Evolutionary conservation across 192 early-diverging fungal species (phyloP).

Genomic region (Gonapodya prolifera): DNA sequence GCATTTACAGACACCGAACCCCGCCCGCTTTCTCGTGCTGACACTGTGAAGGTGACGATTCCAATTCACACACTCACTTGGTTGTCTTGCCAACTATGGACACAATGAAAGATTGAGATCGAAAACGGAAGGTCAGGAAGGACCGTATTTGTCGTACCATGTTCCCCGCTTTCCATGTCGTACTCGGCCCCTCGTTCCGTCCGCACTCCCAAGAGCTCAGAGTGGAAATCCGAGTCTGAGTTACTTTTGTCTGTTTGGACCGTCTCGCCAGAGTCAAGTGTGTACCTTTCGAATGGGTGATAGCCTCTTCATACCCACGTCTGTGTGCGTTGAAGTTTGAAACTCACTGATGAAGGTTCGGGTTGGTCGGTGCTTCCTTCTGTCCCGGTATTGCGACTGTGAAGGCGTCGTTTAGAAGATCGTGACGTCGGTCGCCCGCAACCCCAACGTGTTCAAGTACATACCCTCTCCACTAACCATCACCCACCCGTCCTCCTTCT

Average conservation of each 20-base stretch:
- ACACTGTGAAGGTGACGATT: too few species aligned
- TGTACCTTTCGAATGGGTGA: too few species aligned
- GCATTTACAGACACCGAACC: too few species aligned
- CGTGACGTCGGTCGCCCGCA: not conserved
- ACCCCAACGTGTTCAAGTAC: not conserved
- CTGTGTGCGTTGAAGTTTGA: not conserved
- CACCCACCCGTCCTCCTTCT: not conserved
- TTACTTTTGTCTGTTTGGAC: not conserved
- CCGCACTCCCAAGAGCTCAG: not conserved
- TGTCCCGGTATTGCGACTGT: not conserved
- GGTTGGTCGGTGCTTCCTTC: not conserved
- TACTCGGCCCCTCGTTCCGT: not conserved
- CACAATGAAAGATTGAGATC: too few species aligned
- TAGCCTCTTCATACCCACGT: too few species aligned
- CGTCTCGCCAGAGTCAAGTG: not conserved
- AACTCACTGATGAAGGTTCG: not conserved
- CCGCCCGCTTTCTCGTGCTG: too few species aligned
- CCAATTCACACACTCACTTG: too few species aligned
- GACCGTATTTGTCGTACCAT: too few species aligned
- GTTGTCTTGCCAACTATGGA: too few species aligned
- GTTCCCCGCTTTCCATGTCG: not conserved
- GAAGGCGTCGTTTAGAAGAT: not conserved
- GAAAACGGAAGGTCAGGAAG: too few species aligned
- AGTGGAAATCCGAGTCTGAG: not conserved
- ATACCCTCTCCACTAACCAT: not conserved